phyloP scores from a whole-genome alignment of 1,139 yeast genomes.

The Diutina catenulata region DNA sequence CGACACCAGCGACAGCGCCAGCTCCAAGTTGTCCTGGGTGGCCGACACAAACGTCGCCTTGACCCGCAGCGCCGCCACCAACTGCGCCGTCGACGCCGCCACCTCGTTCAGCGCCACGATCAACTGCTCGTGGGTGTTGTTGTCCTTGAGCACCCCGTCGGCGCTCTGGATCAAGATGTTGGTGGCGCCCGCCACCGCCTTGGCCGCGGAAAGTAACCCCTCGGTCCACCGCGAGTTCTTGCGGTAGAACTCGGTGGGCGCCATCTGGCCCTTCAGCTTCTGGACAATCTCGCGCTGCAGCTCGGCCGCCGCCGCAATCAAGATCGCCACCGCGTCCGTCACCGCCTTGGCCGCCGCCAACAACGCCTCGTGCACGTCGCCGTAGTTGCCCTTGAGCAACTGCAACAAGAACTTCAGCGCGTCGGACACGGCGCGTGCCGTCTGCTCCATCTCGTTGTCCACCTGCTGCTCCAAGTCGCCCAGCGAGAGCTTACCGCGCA shows the following conservation, averaged over 20 bases:
- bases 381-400: conserved; percentile 32
- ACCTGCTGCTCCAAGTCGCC: conserved; percentile 52
- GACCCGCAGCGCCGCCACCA: conserved; percentile 86
- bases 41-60: conserved; percentile 70
- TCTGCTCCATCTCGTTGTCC: conserved; percentile 58
- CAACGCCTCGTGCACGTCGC: conserved; percentile 69
- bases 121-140: conserved; percentile 67
- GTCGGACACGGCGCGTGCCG: conserved; percentile 55
- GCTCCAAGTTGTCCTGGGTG: conserved; percentile 66
- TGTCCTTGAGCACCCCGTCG: conserved; percentile 62
- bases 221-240: conserved; percentile 92
- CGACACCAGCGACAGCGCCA: conserved; percentile 58
- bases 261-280: conserved; percentile 53
- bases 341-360: conserved; percentile 73
- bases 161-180: conserved; percentile 73
- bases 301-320: conserved; percentile 68
- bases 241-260: conserved; percentile 70
- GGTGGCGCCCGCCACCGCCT: conserved; percentile 80
- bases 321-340: conserved; percentile 63
- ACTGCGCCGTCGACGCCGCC: conserved; percentile 86
- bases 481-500: conserved; percentile 10
- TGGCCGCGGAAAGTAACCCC: conserved; percentile 85
- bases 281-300: conserved; percentile 77
- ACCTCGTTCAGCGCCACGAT: conserved; percentile 89
- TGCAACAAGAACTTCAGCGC: conserved; percentile 53